Evolutionary conservation across 495 filamentous ascomycete genomes (phyloP).

Genomic region (Penicillium pulvis): DNA sequence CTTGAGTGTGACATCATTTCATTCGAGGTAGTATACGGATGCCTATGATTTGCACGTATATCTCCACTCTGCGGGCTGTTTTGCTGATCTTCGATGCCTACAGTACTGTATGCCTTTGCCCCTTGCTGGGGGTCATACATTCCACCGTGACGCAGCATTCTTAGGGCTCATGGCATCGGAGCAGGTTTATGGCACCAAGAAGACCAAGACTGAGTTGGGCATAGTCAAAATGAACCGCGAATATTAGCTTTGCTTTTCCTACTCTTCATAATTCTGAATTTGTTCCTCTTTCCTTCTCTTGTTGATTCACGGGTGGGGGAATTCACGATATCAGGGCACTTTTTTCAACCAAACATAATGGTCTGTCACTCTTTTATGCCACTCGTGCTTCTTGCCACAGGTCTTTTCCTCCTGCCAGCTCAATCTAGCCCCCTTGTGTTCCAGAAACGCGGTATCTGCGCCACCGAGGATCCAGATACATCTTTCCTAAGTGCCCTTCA

Average conservation of each 20-base stretch:
- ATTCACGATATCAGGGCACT: conserved; percentile 18
- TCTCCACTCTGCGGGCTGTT: conserved; percentile 1
- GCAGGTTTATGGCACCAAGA: conserved; percentile 2
- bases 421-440: conserved; percentile 23
- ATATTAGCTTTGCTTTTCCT: background rate
- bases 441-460: conserved; percentile 38
- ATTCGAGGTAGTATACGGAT: conserved; percentile 5
- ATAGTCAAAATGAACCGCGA: background rate
- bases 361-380: conserved; percentile 25
- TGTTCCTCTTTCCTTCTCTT: background rate
- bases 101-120: background rate
- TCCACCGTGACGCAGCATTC: conserved; percentile 33
- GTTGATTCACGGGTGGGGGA: conserved; percentile 13
- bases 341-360: conserved; percentile 28
- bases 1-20: conserved; percentile 26
- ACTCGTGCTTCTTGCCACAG: conserved; percentile 28
- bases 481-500: conserved; percentile 31
- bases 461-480: conserved; percentile 38
- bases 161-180: conserved; percentile 15
- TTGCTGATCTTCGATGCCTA: conserved; percentile 1
- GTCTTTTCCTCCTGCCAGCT: conserved; percentile 16
- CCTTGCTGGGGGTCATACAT: conserved; percentile 27
- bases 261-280: background rate
- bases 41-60: background rate
- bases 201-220: background rate